Conservation (phyloP, 2,329 filamentous ascomycete species). For the Phoma herbarum region DNA sequence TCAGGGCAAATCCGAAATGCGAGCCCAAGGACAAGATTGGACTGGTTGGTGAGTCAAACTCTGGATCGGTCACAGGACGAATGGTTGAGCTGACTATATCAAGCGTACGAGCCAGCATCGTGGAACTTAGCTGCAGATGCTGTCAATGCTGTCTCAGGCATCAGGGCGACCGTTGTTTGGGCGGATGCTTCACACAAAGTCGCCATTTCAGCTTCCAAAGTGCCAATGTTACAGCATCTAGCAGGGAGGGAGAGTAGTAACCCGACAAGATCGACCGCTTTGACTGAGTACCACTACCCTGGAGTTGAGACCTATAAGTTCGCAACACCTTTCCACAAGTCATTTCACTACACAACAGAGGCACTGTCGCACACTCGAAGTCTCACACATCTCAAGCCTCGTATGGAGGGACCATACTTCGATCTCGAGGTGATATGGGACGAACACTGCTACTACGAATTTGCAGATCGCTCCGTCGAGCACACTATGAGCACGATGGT, state of each 20-base stretch:
- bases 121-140: not conserved
- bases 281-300: slow-evolving; percentile 55
- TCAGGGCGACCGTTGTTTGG: not conserved
- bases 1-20: not conserved
- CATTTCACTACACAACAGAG: slow-evolving; percentile 51
- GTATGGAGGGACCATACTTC: not conserved
- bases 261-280: slow-evolving; percentile 9
- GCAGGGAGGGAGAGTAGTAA: not conserved
- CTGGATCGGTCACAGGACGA: not conserved
- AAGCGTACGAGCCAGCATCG: not conserved
- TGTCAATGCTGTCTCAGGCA: not conserved
- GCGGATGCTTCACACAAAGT: not conserved
- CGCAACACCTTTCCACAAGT: slow-evolving; percentile 61
- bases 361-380: not conserved
- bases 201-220: not conserved
- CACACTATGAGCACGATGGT: slow-evolving; percentile 83
- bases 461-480: slow-evolving; percentile 70
- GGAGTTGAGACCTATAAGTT: slow-evolving; percentile 57
- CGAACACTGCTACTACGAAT: slow-evolving; percentile 75
- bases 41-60: not conserved
- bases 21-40: not conserved
- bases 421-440: slow-evolving; percentile 62
- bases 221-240: not conserved
- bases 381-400: not conserved
- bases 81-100: not conserved